Evolutionary conservation across 176 grass and related monocot genomes (phyloP).

Genomic region (Ensete glaucum): DNA sequence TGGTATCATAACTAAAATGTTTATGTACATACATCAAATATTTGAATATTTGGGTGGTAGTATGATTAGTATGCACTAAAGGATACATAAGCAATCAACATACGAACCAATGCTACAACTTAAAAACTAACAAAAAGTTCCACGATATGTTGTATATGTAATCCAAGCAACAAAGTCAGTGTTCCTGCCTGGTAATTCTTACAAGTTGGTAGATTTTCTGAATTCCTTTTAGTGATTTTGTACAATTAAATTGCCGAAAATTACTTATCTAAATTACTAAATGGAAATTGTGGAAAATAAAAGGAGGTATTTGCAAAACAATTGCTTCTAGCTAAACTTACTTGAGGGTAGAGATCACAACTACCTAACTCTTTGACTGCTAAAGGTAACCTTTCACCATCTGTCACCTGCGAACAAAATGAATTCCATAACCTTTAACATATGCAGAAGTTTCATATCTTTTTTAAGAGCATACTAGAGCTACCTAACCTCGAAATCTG

Average conservation of each 20-base stretch:
- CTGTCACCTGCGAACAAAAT: conserved; percentile 47
- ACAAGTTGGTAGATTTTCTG: background rate
- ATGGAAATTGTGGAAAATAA: background rate
- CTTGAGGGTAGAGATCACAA: conserved; percentile 97
- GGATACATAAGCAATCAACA: too few species aligned
- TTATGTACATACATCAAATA: background rate
- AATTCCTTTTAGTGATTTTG: background rate
- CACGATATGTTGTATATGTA: too few species aligned
- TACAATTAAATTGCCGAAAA: background rate
- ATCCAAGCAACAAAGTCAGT: background rate
- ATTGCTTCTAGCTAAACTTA: conserved; percentile 26
- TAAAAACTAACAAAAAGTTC: too few species aligned
- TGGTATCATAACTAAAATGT: background rate
- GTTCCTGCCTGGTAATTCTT: background rate
- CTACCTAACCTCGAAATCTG: conserved; percentile 62
- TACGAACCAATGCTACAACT: too few species aligned
- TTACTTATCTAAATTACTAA: background rate
- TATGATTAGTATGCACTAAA: too few species aligned
- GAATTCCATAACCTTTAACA: conserved; percentile 16
- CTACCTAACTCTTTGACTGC: conserved; percentile 94
- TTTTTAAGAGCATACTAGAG: conserved; percentile 7
- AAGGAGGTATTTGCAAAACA: background rate
- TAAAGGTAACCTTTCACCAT: conserved; percentile 92
- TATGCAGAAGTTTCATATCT: background rate
- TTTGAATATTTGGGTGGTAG: too few species aligned